phyloP scores from a whole-genome alignment of 2,329 filamentous ascomycete species.

The Knufia petricola region DNA sequence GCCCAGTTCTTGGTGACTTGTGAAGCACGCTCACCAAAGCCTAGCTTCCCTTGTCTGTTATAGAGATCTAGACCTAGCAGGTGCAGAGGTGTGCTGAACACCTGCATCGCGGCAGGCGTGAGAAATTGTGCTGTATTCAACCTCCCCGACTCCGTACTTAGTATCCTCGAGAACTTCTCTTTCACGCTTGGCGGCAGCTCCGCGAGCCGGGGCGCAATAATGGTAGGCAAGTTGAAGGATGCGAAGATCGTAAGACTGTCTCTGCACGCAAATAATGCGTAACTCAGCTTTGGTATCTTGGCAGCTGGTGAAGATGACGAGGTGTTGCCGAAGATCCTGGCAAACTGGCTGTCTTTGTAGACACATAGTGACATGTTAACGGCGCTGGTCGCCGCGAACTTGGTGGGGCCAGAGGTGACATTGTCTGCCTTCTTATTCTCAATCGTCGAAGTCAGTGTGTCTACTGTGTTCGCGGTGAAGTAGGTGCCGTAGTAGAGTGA shows the following conservation, averaged over 20 bases:
- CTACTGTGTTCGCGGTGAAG: constrained; percentile 75
- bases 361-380: constrained; percentile 72
- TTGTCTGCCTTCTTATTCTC: constrained; percentile 46
- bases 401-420: constrained; percentile 64
- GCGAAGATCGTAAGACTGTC: constrained; percentile 84
- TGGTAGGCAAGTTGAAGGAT: constrained; percentile 76
- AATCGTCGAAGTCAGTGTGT: constrained; percentile 64
- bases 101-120: constrained; percentile 66
- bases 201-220: constrained; percentile 62
- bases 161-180: constrained; percentile 36
- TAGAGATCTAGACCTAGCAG: constrained; percentile 76
- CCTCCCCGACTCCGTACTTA: constrained; percentile 22
- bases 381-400: constrained; percentile 71
- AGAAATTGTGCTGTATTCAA: constrained; percentile 59
- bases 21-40: constrained; percentile 47
- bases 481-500: constrained; percentile 80
- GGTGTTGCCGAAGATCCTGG: constrained; percentile 54
- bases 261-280: constrained; percentile 63
- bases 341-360: constrained; percentile 80
- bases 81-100: constrained; percentile 72
- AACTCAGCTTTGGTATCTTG: constrained; percentile 56
- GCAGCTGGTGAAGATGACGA: constrained; percentile 25
- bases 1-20: constrained; percentile 65
- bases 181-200: constrained; percentile 46
- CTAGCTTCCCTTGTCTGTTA: constrained; percentile 48